These are phyloP conservation scores for Solanum peruvianum DNA, from an alignment of 257 asterid species.

Conservation along the genomic window DNA sequence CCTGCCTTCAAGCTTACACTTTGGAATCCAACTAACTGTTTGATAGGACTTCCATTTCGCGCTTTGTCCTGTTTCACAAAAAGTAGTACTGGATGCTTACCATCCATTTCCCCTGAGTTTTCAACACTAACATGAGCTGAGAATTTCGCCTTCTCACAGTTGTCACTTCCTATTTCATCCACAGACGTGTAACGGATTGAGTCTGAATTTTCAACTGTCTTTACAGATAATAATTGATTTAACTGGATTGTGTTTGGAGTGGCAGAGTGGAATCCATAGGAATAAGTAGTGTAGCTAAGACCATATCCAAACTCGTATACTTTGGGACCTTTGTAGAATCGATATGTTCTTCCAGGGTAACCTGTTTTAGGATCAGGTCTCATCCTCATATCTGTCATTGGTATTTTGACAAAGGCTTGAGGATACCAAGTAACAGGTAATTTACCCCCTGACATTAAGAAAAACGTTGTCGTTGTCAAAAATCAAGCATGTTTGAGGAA, in stretches of 20 bases:
- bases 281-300: slow-evolving; percentile 59
- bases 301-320: slow-evolving; percentile 70
- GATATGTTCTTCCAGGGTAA: slow-evolving; percentile 67
- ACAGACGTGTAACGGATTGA: slow-evolving; percentile 20
- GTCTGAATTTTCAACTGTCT: not conserved
- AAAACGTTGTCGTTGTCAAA: not conserved
- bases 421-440: slow-evolving; percentile 87
- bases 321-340: slow-evolving; percentile 59
- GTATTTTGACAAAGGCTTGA: slow-evolving; percentile 34
- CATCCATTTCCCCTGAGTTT: slow-evolving; percentile 44
- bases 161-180: slow-evolving; percentile 26
- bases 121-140: slow-evolving; percentile 39
- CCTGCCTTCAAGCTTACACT: slow-evolving; percentile 38
- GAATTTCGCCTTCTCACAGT: slow-evolving; percentile 42
- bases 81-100: slow-evolving; percentile 60
- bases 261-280: slow-evolving; percentile 28
- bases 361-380: slow-evolving; percentile 49
- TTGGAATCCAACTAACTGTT: slow-evolving; percentile 56
- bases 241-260: slow-evolving; percentile 45
- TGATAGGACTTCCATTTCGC: slow-evolving; percentile 18
- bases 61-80: slow-evolving; percentile 17
- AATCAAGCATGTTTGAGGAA: not conserved
- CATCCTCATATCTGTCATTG: slow-evolving; percentile 95
- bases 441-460: slow-evolving; percentile 47
- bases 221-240: slow-evolving; percentile 5